Conservation (phyloP, 345 rosid species). For the Fremontodendron californicum region DNA sequence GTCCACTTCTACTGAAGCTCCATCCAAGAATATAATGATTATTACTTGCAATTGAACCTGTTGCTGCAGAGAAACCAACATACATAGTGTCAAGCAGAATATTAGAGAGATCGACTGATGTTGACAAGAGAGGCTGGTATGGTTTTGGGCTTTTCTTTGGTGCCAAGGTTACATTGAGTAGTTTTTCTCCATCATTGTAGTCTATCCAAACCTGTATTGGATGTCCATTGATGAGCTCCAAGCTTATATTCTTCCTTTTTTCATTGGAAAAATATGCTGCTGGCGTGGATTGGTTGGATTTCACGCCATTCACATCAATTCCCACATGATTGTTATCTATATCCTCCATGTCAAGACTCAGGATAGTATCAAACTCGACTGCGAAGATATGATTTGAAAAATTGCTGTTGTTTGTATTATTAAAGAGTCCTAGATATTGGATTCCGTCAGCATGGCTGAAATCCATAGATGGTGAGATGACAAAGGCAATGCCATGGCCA, state of each 20-base stretch:
- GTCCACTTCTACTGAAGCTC: constrained; percentile 51
- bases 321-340: constrained; percentile 45
- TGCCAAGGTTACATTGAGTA: constrained; percentile 47
- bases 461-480: constrained; percentile 35
- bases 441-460: constrained; percentile 14
- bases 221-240: constrained; percentile 26
- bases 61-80: constrained; percentile 54
- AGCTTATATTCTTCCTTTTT: constrained; percentile 4
- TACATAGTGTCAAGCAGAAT: constrained; percentile 35
- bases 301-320: constrained; percentile 41
- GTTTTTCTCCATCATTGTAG: constrained; percentile 31
- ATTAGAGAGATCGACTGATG: constrained; percentile 32
- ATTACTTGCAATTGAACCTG: constrained; percentile 31
- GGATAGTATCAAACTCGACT: constrained; percentile 53
- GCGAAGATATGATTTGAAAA: constrained; percentile 44
- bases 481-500: constrained; percentile 45
- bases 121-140: constrained; percentile 44
- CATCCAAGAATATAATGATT: constrained; percentile 53
- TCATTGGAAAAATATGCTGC: constrained; percentile 33
- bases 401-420: constrained; percentile 29
- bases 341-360: constrained; percentile 36
- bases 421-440: constrained; percentile 50
- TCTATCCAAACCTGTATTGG: constrained; percentile 55
- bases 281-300: constrained; percentile 20
- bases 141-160: constrained; percentile 34